Evolutionary conservation across 2,329 filamentous ascomycete species (phyloP), one percentile per base, ranked within the genome.

Genomic region (Colletotrichum kahawae): DNA sequence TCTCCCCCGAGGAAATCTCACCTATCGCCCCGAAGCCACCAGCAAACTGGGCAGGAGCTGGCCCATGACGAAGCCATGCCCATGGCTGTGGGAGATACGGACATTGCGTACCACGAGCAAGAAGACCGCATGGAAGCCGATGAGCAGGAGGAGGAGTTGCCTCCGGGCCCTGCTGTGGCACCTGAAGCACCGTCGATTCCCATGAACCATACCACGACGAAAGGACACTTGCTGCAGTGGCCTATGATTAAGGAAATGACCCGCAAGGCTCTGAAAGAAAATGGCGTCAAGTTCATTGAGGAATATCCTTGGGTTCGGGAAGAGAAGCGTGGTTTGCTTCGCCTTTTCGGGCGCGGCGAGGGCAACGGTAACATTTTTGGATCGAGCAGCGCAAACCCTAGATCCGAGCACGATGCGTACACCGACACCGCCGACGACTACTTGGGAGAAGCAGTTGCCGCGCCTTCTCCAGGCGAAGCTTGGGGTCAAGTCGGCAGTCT

Each of bases 181-280:
- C 89, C 89, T 1, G 92, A 91, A 62, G 89, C 92, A 77, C 90
- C 94, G 16, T 91, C 93, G 2, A 94, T 98, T 71, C 94, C 95
- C 1, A 91, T 93, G 33, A 95, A 98, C 78, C 96, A 98, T 81
- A 97, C 95, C 0, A 98, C 96, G 1, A 92, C 95, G n/a, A 95
- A 95, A 1, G 95, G 97, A 66, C 91, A 95, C 77, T 87, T 98
- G 21, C 86, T 98, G 33, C 88, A 90, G 62, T 95, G 94, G 92
- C 90, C 90, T 0, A 90, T 92, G 0, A 95, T 97, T 70, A 85
- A 88, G 81, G 85, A 89, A 76, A 81, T 98, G 81, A 92, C 95
- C 38, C 87, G 81, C 76, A 84, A 83, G 64, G 86, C 87, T 31
- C 82, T 92, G 70, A 83, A 87, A 27, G 82, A 81, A 3, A 86